Evolutionary conservation across 2,329 filamentous ascomycete genomes (phyloP).

Genomic region (Aureobasidium vineae): DNA sequence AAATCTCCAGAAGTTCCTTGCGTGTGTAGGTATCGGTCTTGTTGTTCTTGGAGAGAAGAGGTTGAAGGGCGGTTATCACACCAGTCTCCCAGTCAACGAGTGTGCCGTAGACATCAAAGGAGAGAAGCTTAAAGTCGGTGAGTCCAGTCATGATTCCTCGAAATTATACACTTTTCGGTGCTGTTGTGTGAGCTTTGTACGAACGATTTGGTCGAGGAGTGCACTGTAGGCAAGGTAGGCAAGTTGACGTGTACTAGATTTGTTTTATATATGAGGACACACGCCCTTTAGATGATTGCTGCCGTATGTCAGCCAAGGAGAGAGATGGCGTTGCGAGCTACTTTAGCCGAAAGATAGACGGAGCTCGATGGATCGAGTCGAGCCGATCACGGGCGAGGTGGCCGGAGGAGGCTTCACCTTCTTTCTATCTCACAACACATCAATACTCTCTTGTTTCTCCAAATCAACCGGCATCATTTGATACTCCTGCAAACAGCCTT

Average conservation of each 20-base stretch:
- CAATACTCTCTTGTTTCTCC: neutral
- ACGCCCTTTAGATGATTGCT: neutral
- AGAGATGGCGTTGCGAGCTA: neutral
- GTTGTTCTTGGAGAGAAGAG: slow-evolving; percentile 48
- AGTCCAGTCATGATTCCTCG: slow-evolving; percentile 8
- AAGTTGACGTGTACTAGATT: neutral
- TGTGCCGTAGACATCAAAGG: slow-evolving; percentile 79
- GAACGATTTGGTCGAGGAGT: neutral
- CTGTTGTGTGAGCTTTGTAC: neutral
- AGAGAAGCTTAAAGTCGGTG: slow-evolving; percentile 49
- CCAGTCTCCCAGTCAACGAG: slow-evolving; percentile 76
- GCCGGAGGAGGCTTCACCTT: neutral
- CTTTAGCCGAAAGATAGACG: slow-evolving; percentile 9
- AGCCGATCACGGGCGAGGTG: neutral
- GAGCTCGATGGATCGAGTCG: neutral
- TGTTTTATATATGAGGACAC: neutral
- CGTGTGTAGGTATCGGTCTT: slow-evolving; percentile 43
- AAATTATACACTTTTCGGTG: neutral
- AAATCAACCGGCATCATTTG: too few species aligned
- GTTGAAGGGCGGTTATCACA: slow-evolving; percentile 53
- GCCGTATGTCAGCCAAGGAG: neutral
- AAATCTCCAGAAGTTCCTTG: slow-evolving; percentile 44
- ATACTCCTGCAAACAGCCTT: neutral
- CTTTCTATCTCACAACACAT: neutral
- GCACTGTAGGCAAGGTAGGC: neutral